phyloP scores from a whole-genome alignment of 2,329 filamentous ascomycete genomes.

The Penicillium sp. region DNA sequence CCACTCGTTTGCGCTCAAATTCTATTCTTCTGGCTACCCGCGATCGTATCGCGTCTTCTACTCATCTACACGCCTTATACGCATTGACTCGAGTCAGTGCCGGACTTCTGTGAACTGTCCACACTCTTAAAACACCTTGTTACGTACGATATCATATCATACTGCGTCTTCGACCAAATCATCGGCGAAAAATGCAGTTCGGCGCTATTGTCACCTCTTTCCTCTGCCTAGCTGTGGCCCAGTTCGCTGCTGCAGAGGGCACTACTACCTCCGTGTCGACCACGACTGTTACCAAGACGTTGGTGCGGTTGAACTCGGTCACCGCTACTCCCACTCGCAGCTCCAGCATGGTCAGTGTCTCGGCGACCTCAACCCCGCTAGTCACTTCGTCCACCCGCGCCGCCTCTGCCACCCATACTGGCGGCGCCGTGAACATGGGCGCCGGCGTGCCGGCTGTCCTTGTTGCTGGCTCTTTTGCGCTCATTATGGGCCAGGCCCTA shows the following conservation, averaged over 20 bases:
- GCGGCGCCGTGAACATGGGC: slow-evolving; percentile 19
- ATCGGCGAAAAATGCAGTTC: slow-evolving; percentile 35
- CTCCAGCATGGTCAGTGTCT: slow-evolving; percentile 15
- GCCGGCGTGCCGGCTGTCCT: slow-evolving; percentile 31
- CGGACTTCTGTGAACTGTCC: slow-evolving; percentile 4
- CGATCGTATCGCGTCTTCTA: slow-evolving; percentile 7
- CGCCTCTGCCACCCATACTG: slow-evolving; percentile 16
- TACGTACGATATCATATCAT: neutral
- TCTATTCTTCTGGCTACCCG: neutral
- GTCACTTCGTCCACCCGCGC: slow-evolving; percentile 11
- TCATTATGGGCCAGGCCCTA: slow-evolving; percentile 34
- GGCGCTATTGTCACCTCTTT: slow-evolving; percentile 30
- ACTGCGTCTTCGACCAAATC: neutral
- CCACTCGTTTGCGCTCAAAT: slow-evolving; percentile 25
- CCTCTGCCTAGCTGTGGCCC: slow-evolving; percentile 34
- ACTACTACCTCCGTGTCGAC: slow-evolving; percentile 33
- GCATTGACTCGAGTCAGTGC: slow-evolving; percentile 1
- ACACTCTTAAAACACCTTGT: slow-evolving; percentile 1
- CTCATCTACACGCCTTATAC: neutral
- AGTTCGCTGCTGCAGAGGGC: slow-evolving; percentile 28
- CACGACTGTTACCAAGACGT: slow-evolving; percentile 41
- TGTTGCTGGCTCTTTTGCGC: slow-evolving; percentile 37
- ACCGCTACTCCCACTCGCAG: slow-evolving; percentile 25
- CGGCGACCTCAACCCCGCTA: slow-evolving; percentile 23
- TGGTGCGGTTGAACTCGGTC: slow-evolving; percentile 43